A percentile compares a stretch with the other conserved stretches of the same genome.
Evolutionary conservation across 2,329 filamentous ascomycete genomes (phyloP).

Genomic region (Graphilbum sp.): DNA sequence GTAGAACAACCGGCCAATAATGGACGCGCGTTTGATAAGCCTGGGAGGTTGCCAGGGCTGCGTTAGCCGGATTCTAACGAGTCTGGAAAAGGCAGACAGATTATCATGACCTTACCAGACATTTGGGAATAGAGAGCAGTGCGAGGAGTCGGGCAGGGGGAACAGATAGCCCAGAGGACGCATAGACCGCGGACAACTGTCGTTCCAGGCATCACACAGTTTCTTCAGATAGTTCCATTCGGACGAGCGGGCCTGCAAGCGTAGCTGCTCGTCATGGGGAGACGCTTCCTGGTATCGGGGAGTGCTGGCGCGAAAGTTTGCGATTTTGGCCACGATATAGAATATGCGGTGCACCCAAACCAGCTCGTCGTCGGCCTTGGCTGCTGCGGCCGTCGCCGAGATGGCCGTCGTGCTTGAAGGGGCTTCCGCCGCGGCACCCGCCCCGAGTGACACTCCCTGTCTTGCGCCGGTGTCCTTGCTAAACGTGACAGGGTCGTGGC

Average conservation of each 20-base stretch:
- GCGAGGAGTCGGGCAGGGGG: slow-evolving; percentile 35
- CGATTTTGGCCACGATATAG: slow-evolving; percentile 74
- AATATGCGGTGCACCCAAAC: slow-evolving; percentile 79
- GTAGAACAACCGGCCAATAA: slow-evolving; percentile 74
- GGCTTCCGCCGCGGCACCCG: too few relatives aligned
- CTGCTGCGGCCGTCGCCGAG: too few relatives aligned
- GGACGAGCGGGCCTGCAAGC: slow-evolving; percentile 45
- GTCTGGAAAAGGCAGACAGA: too few relatives aligned
- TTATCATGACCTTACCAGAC: slow-evolving; percentile 57
- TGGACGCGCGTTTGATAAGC: slow-evolving; percentile 68
- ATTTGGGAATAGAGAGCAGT: slow-evolving; percentile 69
- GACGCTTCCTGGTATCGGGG: slow-evolving; percentile 42
- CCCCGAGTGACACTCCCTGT: too few relatives aligned
- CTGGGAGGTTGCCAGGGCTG: slow-evolving; percentile 21
- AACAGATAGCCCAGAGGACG: slow-evolving; percentile 65
- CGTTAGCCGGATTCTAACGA: too few relatives aligned
- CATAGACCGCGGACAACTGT: slow-evolving; percentile 69
- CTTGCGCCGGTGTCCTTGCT: too few relatives aligned
- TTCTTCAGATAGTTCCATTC: slow-evolving; percentile 69
- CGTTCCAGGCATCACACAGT: slow-evolving; percentile 74
- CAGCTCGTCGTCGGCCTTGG: slow-evolving; percentile 62
- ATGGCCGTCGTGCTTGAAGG: too few relatives aligned
- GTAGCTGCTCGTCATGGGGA: slow-evolving; percentile 45
- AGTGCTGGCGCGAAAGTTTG: slow-evolving; percentile 64
- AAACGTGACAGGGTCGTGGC: too few relatives aligned